These are phyloP conservation scores for Aspergillus awamori DNA, from an alignment of 2,329 filamentous ascomycete species.

Conservation along the genomic window DNA sequence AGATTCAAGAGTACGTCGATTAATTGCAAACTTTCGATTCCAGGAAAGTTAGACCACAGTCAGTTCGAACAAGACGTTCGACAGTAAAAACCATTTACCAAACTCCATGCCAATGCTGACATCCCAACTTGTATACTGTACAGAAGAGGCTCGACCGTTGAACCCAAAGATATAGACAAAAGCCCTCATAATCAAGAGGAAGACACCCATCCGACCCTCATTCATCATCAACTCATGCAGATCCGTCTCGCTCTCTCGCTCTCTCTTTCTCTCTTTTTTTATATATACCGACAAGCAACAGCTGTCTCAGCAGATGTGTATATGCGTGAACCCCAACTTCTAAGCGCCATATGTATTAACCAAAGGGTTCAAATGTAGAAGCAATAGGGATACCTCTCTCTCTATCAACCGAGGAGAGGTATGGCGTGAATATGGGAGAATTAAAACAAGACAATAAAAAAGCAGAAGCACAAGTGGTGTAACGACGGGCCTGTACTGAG, in stretches of 20 bases:
- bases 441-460: background rate
- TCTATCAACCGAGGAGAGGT: background rate
- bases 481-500: background rate
- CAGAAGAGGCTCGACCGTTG: slow-evolving; percentile 1
- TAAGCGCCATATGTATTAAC: slow-evolving; percentile 7
- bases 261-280: too few species aligned
- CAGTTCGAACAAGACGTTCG: background rate
- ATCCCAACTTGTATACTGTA: slow-evolving; percentile 14
- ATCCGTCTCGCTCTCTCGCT: background rate
- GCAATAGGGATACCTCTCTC: background rate
- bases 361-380: background rate
- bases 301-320: background rate
- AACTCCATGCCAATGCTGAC: slow-evolving; percentile 22
- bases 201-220: background rate
- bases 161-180: background rate
- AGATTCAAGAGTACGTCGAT: background rate
- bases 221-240: background rate
- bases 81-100: slow-evolving; percentile 12
- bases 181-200: background rate
- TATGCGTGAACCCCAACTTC: slow-evolving; percentile 1
- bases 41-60: background rate
- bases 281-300: background rate
- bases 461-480: background rate
- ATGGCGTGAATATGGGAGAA: too few species aligned
- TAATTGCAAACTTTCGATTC: background rate